phyloP scores from a whole-genome alignment of 1,139 yeast species.

The Kazachstania sp. region DNA sequence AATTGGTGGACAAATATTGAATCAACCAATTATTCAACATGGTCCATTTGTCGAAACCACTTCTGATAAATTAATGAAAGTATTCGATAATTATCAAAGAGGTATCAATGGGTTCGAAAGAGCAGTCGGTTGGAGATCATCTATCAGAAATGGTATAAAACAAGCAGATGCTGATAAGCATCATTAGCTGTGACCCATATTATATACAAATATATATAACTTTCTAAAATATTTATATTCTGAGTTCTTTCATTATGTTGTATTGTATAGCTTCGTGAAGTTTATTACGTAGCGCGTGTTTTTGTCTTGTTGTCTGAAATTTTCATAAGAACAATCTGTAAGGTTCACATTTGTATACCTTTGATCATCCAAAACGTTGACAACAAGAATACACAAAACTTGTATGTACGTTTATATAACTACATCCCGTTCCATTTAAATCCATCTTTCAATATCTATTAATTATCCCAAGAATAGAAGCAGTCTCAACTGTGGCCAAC shows the following conservation, averaged over 20 bases:
- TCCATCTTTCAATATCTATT: too few relatives aligned
- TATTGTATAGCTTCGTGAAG: too few relatives aligned
- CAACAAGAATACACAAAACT: too few relatives aligned
- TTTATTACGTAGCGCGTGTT: too few relatives aligned
- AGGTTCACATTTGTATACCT: too few relatives aligned
- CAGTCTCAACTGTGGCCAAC: background rate
- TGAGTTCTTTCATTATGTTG: too few relatives aligned
- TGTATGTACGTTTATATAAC: too few relatives aligned
- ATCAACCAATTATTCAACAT: conserved; percentile 75
- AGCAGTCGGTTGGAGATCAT: conserved; percentile 57
- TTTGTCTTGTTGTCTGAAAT: too few relatives aligned
- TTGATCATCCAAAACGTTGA: too few relatives aligned
- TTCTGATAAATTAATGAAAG: conserved; percentile 53
- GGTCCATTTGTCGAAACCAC: conserved; percentile 65
- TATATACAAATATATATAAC: background rate
- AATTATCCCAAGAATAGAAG: too few relatives aligned
- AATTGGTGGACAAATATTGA: conserved; percentile 67
- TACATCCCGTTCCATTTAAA: too few relatives aligned
- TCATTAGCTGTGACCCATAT: background rate
- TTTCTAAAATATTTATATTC: background rate
- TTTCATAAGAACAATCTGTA: too few relatives aligned
- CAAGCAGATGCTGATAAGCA: conserved; percentile 7
- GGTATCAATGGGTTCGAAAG: conserved; percentile 69
- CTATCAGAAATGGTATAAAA: conserved; percentile 52
- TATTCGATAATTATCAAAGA: conserved; percentile 60